These are phyloP conservation scores for Hordeum marinum DNA, from an alignment of 176 grass and related monocot species.

Conservation along the genomic window DNA sequence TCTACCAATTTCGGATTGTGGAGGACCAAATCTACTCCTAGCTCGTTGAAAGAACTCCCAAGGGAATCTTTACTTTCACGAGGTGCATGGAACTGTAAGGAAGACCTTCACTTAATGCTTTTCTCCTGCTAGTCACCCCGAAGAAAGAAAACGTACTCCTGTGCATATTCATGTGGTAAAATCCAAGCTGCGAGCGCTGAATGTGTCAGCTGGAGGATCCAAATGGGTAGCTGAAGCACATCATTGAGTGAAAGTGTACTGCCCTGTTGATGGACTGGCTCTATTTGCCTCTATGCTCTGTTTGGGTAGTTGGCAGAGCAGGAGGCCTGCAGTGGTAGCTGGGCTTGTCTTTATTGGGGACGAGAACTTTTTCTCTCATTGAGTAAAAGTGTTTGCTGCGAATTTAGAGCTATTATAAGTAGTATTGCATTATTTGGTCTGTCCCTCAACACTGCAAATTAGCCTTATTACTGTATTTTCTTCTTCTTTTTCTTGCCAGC, in stretches of 20 bases:
- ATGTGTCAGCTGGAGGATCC: not conserved
- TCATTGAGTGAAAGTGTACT: not conserved
- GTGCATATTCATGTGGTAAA: not conserved
- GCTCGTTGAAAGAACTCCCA: too few species aligned
- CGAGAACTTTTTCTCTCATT: not conserved
- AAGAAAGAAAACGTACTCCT: not conserved
- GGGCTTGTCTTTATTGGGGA: not conserved
- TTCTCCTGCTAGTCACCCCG: not conserved
- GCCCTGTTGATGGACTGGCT: not conserved
- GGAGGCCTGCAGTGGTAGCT: slow-evolving; percentile 11
- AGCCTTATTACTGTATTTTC: too few species aligned
- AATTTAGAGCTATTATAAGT: not conserved
- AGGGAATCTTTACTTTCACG: not conserved
- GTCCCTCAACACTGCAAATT: not conserved
- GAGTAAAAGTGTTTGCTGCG: not conserved
- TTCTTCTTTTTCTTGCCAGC: too few species aligned
- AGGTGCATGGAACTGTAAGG: not conserved
- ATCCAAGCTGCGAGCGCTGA: not conserved
- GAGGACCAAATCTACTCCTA: too few species aligned
- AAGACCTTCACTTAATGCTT: not conserved
- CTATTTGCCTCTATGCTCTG: not conserved
- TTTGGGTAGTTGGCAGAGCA: not conserved
- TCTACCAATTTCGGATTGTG: too few species aligned
- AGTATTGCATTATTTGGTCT: slow-evolving; percentile 23
- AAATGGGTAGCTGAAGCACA: not conserved